Evolutionary conservation across 768 basidiomycete genomes (phyloP), one percentile per base, ranked within the genome.

Genomic region (Hemileccinum impolitum): DNA sequence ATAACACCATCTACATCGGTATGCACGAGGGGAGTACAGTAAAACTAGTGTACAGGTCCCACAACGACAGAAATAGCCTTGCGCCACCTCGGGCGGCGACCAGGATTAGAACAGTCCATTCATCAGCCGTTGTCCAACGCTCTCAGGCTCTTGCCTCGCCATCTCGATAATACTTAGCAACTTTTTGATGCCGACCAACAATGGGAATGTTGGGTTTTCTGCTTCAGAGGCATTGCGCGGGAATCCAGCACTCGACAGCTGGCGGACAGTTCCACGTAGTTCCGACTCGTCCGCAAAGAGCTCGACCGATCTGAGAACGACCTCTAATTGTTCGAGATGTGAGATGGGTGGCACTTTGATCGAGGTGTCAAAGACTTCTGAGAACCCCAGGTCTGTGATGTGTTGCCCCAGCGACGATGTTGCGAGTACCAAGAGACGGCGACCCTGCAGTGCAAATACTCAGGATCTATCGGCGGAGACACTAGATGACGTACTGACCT

Each of bases 111-210:
- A 75, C 47, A 91, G 65, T 32, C 80, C 82, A 40, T 73, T 75
- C 48, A 76, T 77, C 51, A 93, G 67, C 50, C 90, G 75, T 60
- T 85, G 82, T 25, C 81, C 89, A 14, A 84, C 87, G 53, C 82
- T 85, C 43, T 90, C 84, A 1, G 91, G 91, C 61, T 96, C 95
- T 71, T 98, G 96, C 61, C 95, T 78, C 41, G 94, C 90, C 94
- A 96, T 97, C 76, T 99, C 96, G 17, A 94, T 77, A 47, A 89
- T 77, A 51, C 85, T 91, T 63, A 99, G 67, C 66, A 99, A 61
- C 70, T 90, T 94, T 82, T 98, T 98, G 61, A 99, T 83, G 0
- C 96, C 96, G 40, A 98, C 86, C 54, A 85, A 81, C 57, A 94
- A 56, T 40, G 72, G 75, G 13, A 76, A 60, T 11, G 70, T 64